Evolutionary conservation across 805 yeast genomes (phyloP), one percentile per base, ranked within the genome.

Genomic region (Candida taoyuanica): DNA sequence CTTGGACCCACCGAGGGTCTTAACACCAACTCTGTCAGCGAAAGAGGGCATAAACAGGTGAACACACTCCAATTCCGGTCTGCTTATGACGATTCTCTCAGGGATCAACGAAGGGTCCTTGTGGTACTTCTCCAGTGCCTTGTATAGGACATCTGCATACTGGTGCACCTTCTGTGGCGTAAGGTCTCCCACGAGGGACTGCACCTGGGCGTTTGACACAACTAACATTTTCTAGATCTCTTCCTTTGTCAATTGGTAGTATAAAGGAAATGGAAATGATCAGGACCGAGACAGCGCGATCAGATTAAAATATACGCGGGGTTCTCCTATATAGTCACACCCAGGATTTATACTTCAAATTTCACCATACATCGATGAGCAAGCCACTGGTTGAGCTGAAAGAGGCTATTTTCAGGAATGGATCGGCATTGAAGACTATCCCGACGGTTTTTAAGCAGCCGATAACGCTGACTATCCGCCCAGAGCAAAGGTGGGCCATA

Each of bases 31-130:
- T 20, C 58, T 49, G 5, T 70, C 66, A 13, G 76, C 76, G 4
- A 73, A 65, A n/a, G 81, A 73, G 4, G 84, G 82, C 86, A 80
- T 80, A 56, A 76, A 77, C 21, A 80, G 50, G 53, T 79, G 84
- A 2, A 71, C 64, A 3, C 73, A 55, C 5, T 39, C 39, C 16
- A 54, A 46, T 44, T 63, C 58, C 31, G 67, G 54, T 47, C 73
- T 56, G 20, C 52, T 48, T 31, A 67, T 53, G 6, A 74, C 78
- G 5, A 70, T 73, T 49, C 85, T 59, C 28, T 70, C 75, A 3
- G 85, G 85, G 15, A 76, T 70, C 16, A 70, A 53, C 1, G 65
- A 48, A 4, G 73, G 74, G 45, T 73, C 68, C 2, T 55, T 23
- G 12, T 67, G 52, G 50, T 69, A 76, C n/a, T 58, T 63, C 5